phyloP scores from a whole-genome alignment of 2,329 filamentous ascomycete species.

The Purpureocillium lavendulum region DNA sequence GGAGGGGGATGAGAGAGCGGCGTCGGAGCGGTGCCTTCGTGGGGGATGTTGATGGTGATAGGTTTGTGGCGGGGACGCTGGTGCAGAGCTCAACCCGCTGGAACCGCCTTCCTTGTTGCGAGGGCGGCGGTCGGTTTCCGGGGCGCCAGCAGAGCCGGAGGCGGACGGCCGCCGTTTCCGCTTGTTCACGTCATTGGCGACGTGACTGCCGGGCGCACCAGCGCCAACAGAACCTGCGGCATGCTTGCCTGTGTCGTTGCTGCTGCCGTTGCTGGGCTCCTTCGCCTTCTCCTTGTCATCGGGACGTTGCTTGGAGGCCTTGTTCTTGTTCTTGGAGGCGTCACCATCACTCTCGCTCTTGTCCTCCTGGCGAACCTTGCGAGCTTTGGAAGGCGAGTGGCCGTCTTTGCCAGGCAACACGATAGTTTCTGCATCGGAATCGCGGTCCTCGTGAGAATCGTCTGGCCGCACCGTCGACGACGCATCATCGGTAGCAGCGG shows the following conservation, averaged over 20 bases:
- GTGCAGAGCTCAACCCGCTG: slow-evolving; percentile 50
- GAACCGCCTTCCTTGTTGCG: slow-evolving; percentile 40
- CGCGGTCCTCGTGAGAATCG: slow-evolving; percentile 43
- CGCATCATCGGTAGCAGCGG: slow-evolving; percentile 1
- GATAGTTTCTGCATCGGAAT: slow-evolving; percentile 66
- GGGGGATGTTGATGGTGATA: slow-evolving; percentile 19
- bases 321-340: slow-evolving; percentile 21
- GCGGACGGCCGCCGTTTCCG: slow-evolving; percentile 32
- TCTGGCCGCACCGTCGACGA: slow-evolving; percentile 15
- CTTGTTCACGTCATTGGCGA: slow-evolving; percentile 32
- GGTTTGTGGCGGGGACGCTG: slow-evolving; percentile 41
- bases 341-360: slow-evolving; percentile 47
- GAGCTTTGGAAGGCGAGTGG: slow-evolving; percentile 53
- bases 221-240: slow-evolving; percentile 12
- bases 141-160: slow-evolving; percentile 13
- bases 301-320: background rate
- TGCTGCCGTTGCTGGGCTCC: slow-evolving; percentile 21
- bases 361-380: slow-evolving; percentile 59
- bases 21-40: slow-evolving; percentile 24
- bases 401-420: slow-evolving; percentile 59
- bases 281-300: background rate
- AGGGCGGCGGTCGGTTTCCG: slow-evolving; percentile 30
- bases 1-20: slow-evolving; percentile 39
- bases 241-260: slow-evolving; percentile 25
- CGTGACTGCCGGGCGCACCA: slow-evolving; percentile 21